Percentiles rank a stretch among this genome's conserved stretches.
phyloP scores from a whole-genome alignment of 352 stramenopile genomes.

The Globisporangium solare region DNA sequence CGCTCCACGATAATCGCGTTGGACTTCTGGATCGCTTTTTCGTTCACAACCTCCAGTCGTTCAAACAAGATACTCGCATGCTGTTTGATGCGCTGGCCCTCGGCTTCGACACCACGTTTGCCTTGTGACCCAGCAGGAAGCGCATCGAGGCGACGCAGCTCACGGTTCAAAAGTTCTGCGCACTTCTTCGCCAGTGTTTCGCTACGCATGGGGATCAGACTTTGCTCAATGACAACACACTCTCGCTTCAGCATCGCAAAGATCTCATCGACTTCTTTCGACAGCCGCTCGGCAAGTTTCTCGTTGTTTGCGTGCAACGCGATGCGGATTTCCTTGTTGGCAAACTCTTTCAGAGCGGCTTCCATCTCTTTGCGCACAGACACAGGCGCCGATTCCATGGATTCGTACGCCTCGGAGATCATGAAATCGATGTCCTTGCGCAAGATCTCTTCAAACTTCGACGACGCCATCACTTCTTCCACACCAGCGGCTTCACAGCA shows the following conservation, averaged over 20 bases:
- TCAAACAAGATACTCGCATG: constrained; percentile 66
- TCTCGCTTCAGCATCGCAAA: constrained; percentile 53
- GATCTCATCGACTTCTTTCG: constrained; percentile 47
- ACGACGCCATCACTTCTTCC: constrained; percentile 55
- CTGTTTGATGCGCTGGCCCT: constrained; percentile 51
- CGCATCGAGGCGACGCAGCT: constrained; percentile 45
- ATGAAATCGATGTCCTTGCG: constrained; percentile 49
- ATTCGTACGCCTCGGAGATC: constrained; percentile 47
- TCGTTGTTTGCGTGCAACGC: constrained; percentile 68
- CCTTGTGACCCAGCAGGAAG: constrained; percentile 47
- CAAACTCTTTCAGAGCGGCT: constrained; percentile 37
- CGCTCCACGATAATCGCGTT: constrained; percentile 44
- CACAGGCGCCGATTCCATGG: constrained; percentile 38
- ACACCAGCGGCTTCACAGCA: constrained; percentile 62
- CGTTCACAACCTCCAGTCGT: constrained; percentile 67
- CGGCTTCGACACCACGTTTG: constrained; percentile 37
- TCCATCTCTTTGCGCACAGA: constrained; percentile 67
- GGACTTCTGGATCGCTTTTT: constrained; percentile 63
- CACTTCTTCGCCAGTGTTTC: constrained; percentile 51
- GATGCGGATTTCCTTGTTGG: constrained; percentile 65
- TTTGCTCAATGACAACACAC: constrained; percentile 53
- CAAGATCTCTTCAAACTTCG: constrained; percentile 53
- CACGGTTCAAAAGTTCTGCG: constrained; percentile 31
- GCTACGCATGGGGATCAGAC: constrained; percentile 52
- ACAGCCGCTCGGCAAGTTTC: constrained; percentile 45